These are phyloP conservation scores for Sclerotinia spermophila DNA, from an alignment of 2,329 filamentous ascomycete species.

Conservation along the genomic window DNA sequence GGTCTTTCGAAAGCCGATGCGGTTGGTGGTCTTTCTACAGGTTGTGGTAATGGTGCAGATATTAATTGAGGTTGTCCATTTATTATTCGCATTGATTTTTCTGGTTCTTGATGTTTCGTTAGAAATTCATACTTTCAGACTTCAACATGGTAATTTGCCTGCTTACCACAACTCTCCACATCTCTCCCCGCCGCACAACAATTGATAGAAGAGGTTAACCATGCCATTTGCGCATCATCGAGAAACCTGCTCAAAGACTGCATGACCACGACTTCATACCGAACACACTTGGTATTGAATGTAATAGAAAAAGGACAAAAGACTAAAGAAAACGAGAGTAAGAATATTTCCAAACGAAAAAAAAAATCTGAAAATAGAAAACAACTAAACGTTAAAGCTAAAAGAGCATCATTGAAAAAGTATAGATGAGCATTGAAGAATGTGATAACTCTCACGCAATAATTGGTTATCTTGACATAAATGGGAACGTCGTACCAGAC, in stretches of 20 bases:
- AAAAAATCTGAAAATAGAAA: neutral
- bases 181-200: constrained; percentile 32
- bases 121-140: neutral
- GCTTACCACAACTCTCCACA: constrained; percentile 31
- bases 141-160: neutral
- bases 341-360: neutral
- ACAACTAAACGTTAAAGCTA: constrained; percentile 1
- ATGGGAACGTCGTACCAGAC: constrained; percentile 1
- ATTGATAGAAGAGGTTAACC: constrained; percentile 31
- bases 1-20: constrained; percentile 6
- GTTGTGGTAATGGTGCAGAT: constrained; percentile 37
- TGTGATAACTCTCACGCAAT: constrained; percentile 9
- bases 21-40: constrained; percentile 28
- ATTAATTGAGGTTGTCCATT: constrained; percentile 41
- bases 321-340: neutral
- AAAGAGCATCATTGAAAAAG: neutral
- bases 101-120: constrained; percentile 30
- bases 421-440: neutral
- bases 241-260: constrained; percentile 35
- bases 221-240: constrained; percentile 35
- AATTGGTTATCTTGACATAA: constrained; percentile 16
- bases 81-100: constrained; percentile 40
- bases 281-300: constrained; percentile 21
- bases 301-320: neutral
- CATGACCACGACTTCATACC: constrained; percentile 35